phyloP scores from a whole-genome alignment of 2,329 filamentous ascomycete genomes.

The Basipetospora chlamydospora region DNA sequence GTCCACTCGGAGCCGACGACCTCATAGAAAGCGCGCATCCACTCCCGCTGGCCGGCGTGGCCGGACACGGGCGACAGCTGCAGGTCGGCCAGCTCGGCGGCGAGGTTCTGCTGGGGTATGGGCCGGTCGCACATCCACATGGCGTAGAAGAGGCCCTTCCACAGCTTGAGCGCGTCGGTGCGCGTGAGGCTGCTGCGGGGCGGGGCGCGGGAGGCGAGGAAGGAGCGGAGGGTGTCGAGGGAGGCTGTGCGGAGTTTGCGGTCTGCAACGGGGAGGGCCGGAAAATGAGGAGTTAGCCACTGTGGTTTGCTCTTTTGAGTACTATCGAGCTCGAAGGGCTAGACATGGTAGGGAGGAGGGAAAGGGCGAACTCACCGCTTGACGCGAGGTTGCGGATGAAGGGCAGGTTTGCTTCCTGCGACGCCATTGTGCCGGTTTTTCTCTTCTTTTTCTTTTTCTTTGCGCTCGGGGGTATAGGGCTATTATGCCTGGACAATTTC shows the following conservation, averaged over 20 bases:
- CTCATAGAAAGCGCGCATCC: slow-evolving; percentile 55
- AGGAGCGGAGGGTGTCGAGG: slow-evolving; percentile 61
- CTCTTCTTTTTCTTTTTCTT: too few relatives aligned
- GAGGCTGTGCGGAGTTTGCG: slow-evolving; percentile 64
- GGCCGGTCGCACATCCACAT: slow-evolving; percentile 91
- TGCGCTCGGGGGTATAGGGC: too few relatives aligned
- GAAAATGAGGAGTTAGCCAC: slow-evolving; percentile 2
- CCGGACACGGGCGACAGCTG: slow-evolving; percentile 7
- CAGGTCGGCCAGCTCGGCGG: slow-evolving; percentile 60
- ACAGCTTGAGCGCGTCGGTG: slow-evolving; percentile 71
- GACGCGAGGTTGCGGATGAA: slow-evolving; percentile 77
- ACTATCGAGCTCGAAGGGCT: too few relatives aligned
- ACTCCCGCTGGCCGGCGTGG: slow-evolving; percentile 21
- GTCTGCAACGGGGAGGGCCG: slow-evolving; percentile 39
- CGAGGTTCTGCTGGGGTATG: slow-evolving; percentile 72
- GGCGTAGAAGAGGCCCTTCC: slow-evolving; percentile 89
- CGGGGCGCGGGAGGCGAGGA: slow-evolving; percentile 47
- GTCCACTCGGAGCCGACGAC: slow-evolving; percentile 58
- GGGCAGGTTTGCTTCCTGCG: slow-evolving; percentile 40
- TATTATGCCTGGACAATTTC: too few relatives aligned
- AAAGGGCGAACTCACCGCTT: slow-evolving; percentile 44
- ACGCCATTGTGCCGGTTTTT: slow-evolving; percentile 21
- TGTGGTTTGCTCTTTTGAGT: too few relatives aligned
- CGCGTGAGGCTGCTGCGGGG: slow-evolving; percentile 37
- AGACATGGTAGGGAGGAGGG: slow-evolving; percentile 1